Evolutionary conservation across 2,329 filamentous ascomycete species (phyloP), one percentile per base, ranked within the genome.

Genomic region (Annulohypoxylon truncatum): DNA sequence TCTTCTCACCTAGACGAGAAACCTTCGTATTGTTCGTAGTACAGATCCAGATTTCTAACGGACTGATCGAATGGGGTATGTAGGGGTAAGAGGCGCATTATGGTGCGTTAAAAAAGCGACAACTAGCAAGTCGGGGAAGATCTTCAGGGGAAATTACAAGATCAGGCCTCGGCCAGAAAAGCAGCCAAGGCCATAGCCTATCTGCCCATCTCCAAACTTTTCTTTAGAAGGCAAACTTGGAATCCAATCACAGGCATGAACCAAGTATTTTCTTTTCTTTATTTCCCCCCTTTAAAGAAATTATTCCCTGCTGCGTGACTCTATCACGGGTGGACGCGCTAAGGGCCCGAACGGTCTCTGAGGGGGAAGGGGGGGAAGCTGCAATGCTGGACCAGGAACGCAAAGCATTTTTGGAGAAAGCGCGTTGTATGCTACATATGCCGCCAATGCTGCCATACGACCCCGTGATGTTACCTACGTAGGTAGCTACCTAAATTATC

Each of bases 271-370:
- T 48, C n/a, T 12, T 48, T 38, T 38, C 47, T 48, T 48, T 38
- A 22, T 58, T 40, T 50, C 24, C 44, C 40, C 42, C 40, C 24
- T 15, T 48, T 53, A 50, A 56, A 57, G 38, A 33, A 47, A 52
- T 38, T 59, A 13, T 63, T 62, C 40, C 42, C 29, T 58, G 51
- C 52, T 50, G 48, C 55, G 56, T 66, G 66, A 69, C 56, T 57
- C 42, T 20, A 50, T 66, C 66, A 66, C 60, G 67, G 29, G 64
- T 61, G 60, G 50, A 64, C 52, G 60, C 52, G 64, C 63, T 53
- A 67, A 69, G 63, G 66, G 24, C 48, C 60, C 55, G 52, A 64
- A 52, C 42, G 58, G 42, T 52, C 55, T 52, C 46, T 66, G 51
- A 64, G 59, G 64, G 38, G 38, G 35, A 40, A 42, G 38, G 38